Conservation (phyloP, 2,329 filamentous ascomycete genomes). For the Dothidotthia symphoricarpi region DNA sequence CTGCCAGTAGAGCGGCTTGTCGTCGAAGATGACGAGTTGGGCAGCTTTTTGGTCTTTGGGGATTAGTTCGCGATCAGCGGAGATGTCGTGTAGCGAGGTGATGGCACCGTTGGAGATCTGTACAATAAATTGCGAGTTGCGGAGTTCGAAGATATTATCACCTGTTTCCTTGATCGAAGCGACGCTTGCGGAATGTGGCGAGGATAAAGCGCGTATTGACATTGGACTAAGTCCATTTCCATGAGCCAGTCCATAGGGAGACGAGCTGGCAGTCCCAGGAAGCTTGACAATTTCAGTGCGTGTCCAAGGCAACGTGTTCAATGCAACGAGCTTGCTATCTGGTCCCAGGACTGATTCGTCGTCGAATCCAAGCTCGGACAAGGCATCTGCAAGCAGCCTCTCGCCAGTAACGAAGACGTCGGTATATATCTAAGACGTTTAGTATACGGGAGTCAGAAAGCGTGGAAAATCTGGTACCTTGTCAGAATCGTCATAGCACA, state of each 20-base stretch:
- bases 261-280: slow-evolving; percentile 41
- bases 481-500: slow-evolving; percentile 97
- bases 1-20: slow-evolving; percentile 96
- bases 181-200: slow-evolving; percentile 24
- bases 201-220: slow-evolving; percentile 28
- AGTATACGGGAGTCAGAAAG: slow-evolving; percentile 11
- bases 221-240: slow-evolving; percentile 49
- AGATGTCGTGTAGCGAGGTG: slow-evolving; percentile 76
- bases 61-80: slow-evolving; percentile 73
- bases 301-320: slow-evolving; percentile 88
- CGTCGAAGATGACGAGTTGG: slow-evolving; percentile 91
- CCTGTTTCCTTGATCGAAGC: slow-evolving; percentile 53
- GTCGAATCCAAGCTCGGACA: slow-evolving; percentile 64
- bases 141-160: slow-evolving; percentile 69
- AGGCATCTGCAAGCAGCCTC: slow-evolving; percentile 67
- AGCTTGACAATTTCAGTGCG: slow-evolving; percentile 71
- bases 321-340: slow-evolving; percentile 55
- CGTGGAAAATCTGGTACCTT: slow-evolving; percentile 47
- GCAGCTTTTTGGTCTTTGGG: slow-evolving; percentile 73
- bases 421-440: slow-evolving; percentile 62
- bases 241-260: slow-evolving; percentile 42
- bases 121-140: slow-evolving; percentile 74
- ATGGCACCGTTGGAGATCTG: slow-evolving; percentile 74
- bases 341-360: slow-evolving; percentile 44
- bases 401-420: slow-evolving; percentile 76